Base-by-base conservation (phyloP, 2,329 filamentous ascomycete genomes). In the Hysterium pulicare region DNA sequence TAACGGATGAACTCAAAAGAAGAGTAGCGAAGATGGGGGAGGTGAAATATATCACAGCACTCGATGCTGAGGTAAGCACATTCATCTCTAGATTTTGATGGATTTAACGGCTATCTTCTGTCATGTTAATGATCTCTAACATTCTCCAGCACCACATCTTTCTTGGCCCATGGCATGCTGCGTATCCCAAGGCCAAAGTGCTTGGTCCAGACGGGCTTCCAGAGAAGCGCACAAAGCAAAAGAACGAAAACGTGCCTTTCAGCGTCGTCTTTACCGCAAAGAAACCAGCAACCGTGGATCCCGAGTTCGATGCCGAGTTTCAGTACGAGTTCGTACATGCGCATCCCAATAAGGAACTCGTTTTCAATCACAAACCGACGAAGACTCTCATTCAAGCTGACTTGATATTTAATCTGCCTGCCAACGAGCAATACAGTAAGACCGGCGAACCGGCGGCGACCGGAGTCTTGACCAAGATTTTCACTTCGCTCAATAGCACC, bases 401-500 rank as follows among this genome's bases (percentile, higher is more conserved):
- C 66, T 69, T 97, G 32, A 63, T 97, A 51, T 97, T 97, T 76
- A 97, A 96, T 66, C 71, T 95, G 24, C 93, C 93, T 0, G 81
- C 89, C 0, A 81, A 72, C 0, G 93, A 98, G 71, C 93, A 97
- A 71, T 96, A 70, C 54, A 69, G 63, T 57, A 78, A 72, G 53
- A 70, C 79, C 0, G 75, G 72, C 7, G 74, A 79, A 3, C 70
- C 73, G 23, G 71, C 80, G 3, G 74, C 64, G 0, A 69, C 74
- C n/a, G 83, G 83, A 0, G 58, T 82, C n/a, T 53, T 79, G 21
- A 83, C 79, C 0, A 81, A 74, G 55, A 45, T 86, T 2, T 74
- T 83, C 38, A 65, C 58, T 3, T 68, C 71, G 0, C 48, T 90
- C 32, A 78, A 86, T 70, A 72, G 68, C 49, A 83, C 82, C n/a